Evolutionary conservation across 1,139 yeast genomes (phyloP).

Genomic region (Kodamaea suecica): DNA sequence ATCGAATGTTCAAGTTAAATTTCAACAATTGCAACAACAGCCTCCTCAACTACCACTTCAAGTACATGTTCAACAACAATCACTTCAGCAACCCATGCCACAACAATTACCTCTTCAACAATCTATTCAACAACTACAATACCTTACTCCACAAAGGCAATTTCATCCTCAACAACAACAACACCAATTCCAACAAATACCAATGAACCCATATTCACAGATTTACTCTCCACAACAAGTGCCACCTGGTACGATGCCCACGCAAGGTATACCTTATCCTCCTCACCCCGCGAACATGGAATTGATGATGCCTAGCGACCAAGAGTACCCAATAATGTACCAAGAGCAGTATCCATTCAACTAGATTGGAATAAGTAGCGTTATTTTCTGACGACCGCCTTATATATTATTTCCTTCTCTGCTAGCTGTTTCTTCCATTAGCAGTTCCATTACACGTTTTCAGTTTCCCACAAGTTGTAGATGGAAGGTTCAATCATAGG

Average conservation of each 20-base stretch:
- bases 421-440: too few species aligned
- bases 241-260: too few species aligned
- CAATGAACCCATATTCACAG: not conserved
- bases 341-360: constrained; percentile 3
- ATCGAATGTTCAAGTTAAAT: constrained; percentile 3
- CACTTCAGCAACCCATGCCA: constrained; percentile 15
- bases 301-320: constrained; percentile 1
- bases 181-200: not conserved
- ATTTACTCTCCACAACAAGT: constrained; percentile 3
- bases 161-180: not conserved
- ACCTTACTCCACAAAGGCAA: constrained; percentile 1
- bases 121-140: constrained; percentile 4
- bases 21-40: not conserved
- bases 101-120: constrained; percentile 7
- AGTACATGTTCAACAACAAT: constrained; percentile 23
- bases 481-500: too few species aligned
- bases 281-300: constrained; percentile 1
- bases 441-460: too few species aligned
- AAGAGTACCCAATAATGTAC: constrained; percentile 3
- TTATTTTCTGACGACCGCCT: too few species aligned
- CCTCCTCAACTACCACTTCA: constrained; percentile 22
- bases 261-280: not conserved
- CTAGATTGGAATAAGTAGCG: not conserved
- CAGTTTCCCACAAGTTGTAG: too few species aligned
- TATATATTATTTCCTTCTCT: too few species aligned